phyloP scores from a whole-genome alignment of 1,284 basidiomycete genomes.

The Cerioporus squamosus region DNA sequence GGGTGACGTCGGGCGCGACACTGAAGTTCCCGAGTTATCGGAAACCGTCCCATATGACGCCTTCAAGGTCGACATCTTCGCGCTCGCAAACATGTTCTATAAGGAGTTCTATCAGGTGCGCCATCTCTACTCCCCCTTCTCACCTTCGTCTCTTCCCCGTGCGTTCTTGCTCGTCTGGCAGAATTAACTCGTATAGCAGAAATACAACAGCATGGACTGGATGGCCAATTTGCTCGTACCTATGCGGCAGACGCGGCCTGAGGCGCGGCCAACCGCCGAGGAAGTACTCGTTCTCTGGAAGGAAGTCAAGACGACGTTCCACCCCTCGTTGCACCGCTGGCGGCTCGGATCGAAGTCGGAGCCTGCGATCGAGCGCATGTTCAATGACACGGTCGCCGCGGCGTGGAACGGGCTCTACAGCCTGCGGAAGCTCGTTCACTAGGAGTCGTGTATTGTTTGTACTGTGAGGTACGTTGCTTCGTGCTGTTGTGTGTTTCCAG shows the following conservation, averaged over 20 bases:
- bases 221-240: slow-evolving; percentile 22
- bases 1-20: slow-evolving; percentile 26
- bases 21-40: slow-evolving; percentile 33
- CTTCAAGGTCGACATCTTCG: slow-evolving; percentile 35
- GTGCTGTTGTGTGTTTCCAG: no score
- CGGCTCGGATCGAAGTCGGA: slow-evolving; percentile 17
- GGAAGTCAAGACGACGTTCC: background rate
- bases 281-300: slow-evolving; percentile 8
- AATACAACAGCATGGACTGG: slow-evolving; percentile 26
- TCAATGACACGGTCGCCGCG: slow-evolving; percentile 19
- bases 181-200: slow-evolving; percentile 18
- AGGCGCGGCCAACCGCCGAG: slow-evolving; percentile 21
- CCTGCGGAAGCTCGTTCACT: no score
- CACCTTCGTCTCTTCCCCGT: no score
- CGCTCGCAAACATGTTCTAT: slow-evolving; percentile 29
- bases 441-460: no score
- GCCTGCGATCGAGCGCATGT: slow-evolving; percentile 8
- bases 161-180: no score
- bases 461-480: no score
- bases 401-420: slow-evolving; percentile 21
- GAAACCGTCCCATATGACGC: slow-evolving; percentile 30
- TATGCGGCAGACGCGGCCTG: slow-evolving; percentile 24
- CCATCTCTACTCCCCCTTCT: no score
- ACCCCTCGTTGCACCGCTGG: no score
- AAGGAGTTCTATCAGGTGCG: slow-evolving; percentile 27